Evolutionary conservation across 495 filamentous ascomycete species (phyloP).

Genomic region (Tuber melanosporum): DNA sequence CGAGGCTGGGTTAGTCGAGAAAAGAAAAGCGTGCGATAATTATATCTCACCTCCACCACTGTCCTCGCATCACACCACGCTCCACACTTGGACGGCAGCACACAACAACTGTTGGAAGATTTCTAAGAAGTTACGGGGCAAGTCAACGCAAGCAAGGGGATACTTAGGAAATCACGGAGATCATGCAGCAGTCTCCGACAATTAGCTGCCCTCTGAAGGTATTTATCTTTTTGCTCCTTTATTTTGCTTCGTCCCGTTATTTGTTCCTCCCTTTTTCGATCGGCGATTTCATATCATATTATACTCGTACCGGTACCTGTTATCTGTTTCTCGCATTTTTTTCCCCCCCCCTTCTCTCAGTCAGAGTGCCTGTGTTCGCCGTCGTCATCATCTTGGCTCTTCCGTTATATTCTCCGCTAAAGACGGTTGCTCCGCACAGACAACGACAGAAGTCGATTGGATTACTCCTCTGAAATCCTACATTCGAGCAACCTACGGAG

Average conservation of each 20-base stretch:
- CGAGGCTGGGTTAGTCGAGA: conserved; percentile 26
- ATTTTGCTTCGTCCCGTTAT: not conserved
- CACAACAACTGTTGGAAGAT: conserved; percentile 27
- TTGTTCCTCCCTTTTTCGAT: not conserved
- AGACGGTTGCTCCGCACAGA: conserved; percentile 48
- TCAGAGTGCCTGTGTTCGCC: not conserved
- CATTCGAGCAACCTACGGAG: conserved; percentile 88
- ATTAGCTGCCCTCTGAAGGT: conserved; percentile 44
- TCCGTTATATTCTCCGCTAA: conserved; percentile 14
- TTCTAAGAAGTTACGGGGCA: conserved; percentile 22
- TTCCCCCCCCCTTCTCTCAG: not conserved
- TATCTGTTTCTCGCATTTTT: conserved; percentile 1
- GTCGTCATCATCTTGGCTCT: not conserved
- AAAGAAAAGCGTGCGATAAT: conserved; percentile 30
- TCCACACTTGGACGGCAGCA: conserved; percentile 9
- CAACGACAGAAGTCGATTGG: conserved; percentile 99
- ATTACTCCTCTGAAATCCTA: conserved; percentile 85
- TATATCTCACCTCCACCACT: conserved; percentile 29
- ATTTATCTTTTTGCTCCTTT: conserved; percentile 16
- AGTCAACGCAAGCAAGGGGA: conserved; percentile 23
- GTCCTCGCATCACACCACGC: conserved; percentile 8
- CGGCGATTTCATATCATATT: conserved; percentile 8
- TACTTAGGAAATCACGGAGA: conserved; percentile 34
- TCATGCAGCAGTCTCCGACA: conserved; percentile 43
- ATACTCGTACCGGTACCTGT: conserved; percentile 11